Conservation (phyloP, 345 rosid genomes). For the Durio zibethinus region DNA sequence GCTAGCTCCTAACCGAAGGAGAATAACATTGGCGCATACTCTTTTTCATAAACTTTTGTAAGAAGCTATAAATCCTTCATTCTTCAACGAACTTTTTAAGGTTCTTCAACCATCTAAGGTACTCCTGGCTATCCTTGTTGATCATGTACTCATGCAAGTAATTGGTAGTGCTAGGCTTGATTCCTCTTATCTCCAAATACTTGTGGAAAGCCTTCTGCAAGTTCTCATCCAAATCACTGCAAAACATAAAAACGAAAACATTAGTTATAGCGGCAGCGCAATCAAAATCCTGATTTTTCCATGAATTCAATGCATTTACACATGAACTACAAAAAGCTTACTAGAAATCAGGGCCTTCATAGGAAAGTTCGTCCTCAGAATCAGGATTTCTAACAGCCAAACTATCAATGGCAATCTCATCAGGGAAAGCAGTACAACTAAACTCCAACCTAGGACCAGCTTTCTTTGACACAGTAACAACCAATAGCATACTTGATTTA, state of each 20-base stretch:
- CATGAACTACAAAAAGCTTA: slow-evolving; percentile 31
- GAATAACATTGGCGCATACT: not conserved
- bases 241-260: not conserved
- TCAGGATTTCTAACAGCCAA: slow-evolving; percentile 54
- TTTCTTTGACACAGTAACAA: slow-evolving; percentile 61
- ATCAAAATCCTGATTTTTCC: not conserved
- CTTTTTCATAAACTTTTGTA: not conserved
- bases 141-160: slow-evolving; percentile 92
- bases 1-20: not conserved
- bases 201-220: slow-evolving; percentile 71
- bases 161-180: slow-evolving; percentile 65
- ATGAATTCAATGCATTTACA: not conserved
- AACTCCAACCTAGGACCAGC: slow-evolving; percentile 60
- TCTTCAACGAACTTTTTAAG: slow-evolving; percentile 62
- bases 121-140: slow-evolving; percentile 76
- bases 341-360: slow-evolving; percentile 84
- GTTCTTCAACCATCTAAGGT: slow-evolving; percentile 63
- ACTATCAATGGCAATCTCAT: slow-evolving; percentile 57
- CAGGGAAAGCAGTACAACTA: slow-evolving; percentile 58
- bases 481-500: slow-evolving; percentile 58
- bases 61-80: slow-evolving; percentile 17
- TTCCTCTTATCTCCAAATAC: slow-evolving; percentile 74
- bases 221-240: slow-evolving; percentile 86
- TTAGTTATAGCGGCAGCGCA: not conserved
- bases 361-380: slow-evolving; percentile 52